phyloP scores from a whole-genome alignment of 2,329 filamentous ascomycete genomes.

The Cercospora sp. region DNA sequence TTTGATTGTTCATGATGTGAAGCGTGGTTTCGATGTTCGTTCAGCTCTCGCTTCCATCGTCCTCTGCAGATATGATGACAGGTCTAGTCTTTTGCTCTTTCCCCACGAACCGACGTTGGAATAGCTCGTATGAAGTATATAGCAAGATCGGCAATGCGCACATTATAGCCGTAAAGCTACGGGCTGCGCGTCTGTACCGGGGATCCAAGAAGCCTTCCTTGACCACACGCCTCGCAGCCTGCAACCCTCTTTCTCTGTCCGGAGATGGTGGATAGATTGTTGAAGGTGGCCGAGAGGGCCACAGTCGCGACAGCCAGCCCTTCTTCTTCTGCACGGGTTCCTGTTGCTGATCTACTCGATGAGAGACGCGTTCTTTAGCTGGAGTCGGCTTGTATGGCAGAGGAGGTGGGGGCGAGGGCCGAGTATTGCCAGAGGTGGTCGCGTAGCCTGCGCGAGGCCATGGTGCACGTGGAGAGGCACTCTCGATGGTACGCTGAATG shows the following conservation, averaged over 20 bases:
- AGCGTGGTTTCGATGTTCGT: not conserved
- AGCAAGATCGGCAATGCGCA: slow-evolving; percentile 33
- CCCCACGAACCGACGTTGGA: slow-evolving; percentile 32
- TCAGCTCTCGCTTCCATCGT: slow-evolving; percentile 9
- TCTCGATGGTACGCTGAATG: not conserved
- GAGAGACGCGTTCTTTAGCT: not conserved
- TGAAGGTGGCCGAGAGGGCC: slow-evolving; percentile 4
- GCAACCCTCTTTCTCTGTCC: slow-evolving; percentile 28
- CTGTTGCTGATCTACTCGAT: not conserved
- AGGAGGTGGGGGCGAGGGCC: not conserved
- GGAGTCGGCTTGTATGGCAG: not conserved
- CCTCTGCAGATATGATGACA: not conserved
- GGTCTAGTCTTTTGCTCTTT: slow-evolving; percentile 31
- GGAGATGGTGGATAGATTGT: not conserved
- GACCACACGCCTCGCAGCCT: slow-evolving; percentile 29
- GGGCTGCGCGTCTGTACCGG: slow-evolving; percentile 31
- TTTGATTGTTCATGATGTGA: not conserved
- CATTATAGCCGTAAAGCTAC: slow-evolving; percentile 30
- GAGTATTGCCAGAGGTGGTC: not conserved
- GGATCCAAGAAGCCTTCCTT: slow-evolving; percentile 31
- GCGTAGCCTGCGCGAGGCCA: not conserved
- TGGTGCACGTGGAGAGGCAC: not conserved
- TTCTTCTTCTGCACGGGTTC: not conserved
- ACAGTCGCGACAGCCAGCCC: slow-evolving; percentile 14
- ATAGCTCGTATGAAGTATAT: slow-evolving; percentile 33